Conservation (phyloP, 2,329 filamentous ascomycete genomes). For the Lojkania enalia region DNA sequence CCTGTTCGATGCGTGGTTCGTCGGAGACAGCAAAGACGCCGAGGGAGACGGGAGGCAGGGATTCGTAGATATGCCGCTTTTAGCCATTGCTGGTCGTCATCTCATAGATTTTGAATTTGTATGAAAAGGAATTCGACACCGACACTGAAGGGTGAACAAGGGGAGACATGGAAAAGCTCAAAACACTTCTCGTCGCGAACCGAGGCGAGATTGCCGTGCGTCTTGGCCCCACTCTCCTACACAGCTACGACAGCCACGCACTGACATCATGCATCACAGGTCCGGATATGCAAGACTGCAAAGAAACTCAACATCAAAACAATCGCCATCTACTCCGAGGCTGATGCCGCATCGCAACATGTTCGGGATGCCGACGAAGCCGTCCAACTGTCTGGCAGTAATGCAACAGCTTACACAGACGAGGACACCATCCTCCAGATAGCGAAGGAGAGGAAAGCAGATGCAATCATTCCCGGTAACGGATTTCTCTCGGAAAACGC, state of each 20-base stretch:
- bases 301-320: constrained; percentile 55
- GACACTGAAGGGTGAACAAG: too few species aligned
- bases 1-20: too few species aligned
- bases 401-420: constrained; percentile 56
- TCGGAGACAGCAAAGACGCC: too few species aligned
- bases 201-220: constrained; percentile 14
- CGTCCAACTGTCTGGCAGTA: constrained; percentile 53
- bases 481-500: constrained; percentile 68
- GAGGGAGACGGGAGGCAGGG: too few species aligned
- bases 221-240: not conserved
- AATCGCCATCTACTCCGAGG: constrained; percentile 61
- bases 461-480: constrained; percentile 69
- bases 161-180: constrained; percentile 48
- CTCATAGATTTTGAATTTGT: too few species aligned
- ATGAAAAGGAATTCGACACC: too few species aligned
- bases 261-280: constrained; percentile 31
- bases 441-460: constrained; percentile 53
- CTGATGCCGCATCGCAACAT: constrained; percentile 60
- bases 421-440: constrained; percentile 54
- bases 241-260: not conserved
- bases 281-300: constrained; percentile 57
- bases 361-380: constrained; percentile 59
- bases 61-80: too few species aligned
- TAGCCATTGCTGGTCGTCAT: too few species aligned
- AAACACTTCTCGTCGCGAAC: constrained; percentile 54